Evolutionary conservation across 257 asterid species (phyloP), one percentile per base, ranked within the genome.

Genomic region (Coffea eugenioides): DNA sequence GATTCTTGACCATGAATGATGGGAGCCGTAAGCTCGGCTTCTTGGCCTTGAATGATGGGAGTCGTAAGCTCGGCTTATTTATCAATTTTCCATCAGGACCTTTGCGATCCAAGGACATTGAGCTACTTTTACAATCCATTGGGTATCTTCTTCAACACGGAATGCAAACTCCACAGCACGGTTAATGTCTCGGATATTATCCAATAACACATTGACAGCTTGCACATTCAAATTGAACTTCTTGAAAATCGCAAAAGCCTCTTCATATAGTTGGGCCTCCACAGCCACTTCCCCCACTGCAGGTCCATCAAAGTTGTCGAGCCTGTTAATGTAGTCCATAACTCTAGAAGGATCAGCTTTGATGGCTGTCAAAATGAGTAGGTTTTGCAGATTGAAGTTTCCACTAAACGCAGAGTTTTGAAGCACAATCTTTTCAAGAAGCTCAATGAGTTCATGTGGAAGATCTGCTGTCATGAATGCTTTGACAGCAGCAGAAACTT

Each of bases 401-500:
- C 99, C 99, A 77, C 98, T 96, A 86, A 96, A 96, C 6, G 99
- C 97, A 46, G 98, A 96, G 85, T 96, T 96, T 80, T 96, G 99
- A 80, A 96, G 97, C 64, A 96, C 99, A 31, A 96, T 96, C 93
- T 96, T 96, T 84, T 96, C 99, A 84, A 96, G 98, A 88, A 96
- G 91, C 88, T 96, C 99, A 77, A 96, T 96, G 66, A 96, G 88
- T 81, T 96, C 99, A 80, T 96, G 99, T 41, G 99, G 99, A 75
- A 96, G 98, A 85, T 96, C 99, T 74, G 99, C 99, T 36, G 98
- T 93, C 98, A 96, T 96, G 86, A 96, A 96, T 4, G 99, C 98
- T 83, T 96, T 96, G 73, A 96, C 99, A 83, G 99, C 98, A 18
- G 99, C 99, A 81, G 99, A 96, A 80, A 96, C 99, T 89, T 96